Percentiles rank a stretch among this genome's conserved stretches.
Evolutionary conservation across 257 asterid genomes (phyloP).

Genomic region (Solanum virginianum): DNA sequence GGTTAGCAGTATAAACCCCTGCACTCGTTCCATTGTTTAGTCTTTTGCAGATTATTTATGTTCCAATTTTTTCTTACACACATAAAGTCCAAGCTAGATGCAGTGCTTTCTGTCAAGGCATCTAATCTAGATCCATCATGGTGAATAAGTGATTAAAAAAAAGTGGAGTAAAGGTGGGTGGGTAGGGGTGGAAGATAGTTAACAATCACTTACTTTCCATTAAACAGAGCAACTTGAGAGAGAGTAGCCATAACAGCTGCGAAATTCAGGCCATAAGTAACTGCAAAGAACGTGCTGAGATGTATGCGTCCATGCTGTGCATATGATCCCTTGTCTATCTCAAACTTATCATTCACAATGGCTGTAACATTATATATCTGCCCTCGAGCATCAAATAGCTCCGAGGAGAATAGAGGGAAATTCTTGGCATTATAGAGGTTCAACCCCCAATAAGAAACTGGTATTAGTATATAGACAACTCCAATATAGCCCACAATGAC

Average conservation of each 20-base stretch:
- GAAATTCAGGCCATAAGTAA: conserved; percentile 51
- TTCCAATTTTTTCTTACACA: neutral
- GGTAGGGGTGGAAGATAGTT: neutral
- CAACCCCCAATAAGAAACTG: conserved; percentile 48
- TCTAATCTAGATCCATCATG: neutral
- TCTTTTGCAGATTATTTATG: neutral
- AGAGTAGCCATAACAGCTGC: conserved; percentile 54
- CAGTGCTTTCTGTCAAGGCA: neutral
- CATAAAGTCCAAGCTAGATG: neutral
- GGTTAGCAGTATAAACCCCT: neutral
- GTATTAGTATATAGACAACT: conserved; percentile 27
- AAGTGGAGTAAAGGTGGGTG: neutral
- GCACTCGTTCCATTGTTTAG: neutral
- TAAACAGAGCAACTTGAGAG: conserved; percentile 52
- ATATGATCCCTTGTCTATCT: conserved; percentile 35
- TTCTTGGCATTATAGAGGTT: conserved; percentile 44
- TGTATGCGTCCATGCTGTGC: conserved; percentile 28
- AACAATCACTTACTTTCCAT: conserved; percentile 46
- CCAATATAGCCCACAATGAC: conserved; percentile 34
- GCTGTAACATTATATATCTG: conserved; percentile 28
- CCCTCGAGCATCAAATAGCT: conserved; percentile 24
- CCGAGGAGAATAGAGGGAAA: conserved; percentile 42
- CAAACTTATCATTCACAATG: conserved; percentile 49
- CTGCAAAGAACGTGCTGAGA: conserved; percentile 38
- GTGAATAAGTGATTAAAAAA: neutral